These are phyloP conservation scores for Detonula confervacea DNA, from an alignment of 352 stramenopile species.

Conservation along the genomic window DNA sequence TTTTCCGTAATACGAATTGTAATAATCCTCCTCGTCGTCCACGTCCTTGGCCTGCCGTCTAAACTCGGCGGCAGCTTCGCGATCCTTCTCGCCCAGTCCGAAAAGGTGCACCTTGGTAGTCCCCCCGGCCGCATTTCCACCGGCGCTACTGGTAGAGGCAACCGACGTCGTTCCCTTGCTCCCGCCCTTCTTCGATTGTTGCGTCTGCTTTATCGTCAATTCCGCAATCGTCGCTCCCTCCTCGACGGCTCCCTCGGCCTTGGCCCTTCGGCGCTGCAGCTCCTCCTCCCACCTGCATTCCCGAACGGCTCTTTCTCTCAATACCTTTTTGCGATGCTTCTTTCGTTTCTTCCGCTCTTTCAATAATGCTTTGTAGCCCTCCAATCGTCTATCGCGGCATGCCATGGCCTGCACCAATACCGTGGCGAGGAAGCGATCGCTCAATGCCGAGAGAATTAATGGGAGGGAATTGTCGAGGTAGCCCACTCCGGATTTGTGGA, in stretches of 20 bases:
- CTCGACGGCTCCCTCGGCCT: slow-evolving; percentile 12
- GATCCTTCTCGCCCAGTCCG: slow-evolving; percentile 45
- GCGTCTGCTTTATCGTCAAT: slow-evolving; percentile 4
- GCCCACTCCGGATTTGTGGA: slow-evolving; percentile 73
- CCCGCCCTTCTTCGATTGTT: slow-evolving; percentile 12
- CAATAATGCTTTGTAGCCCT: slow-evolving; percentile 60
- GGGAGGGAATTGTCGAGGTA: slow-evolving; percentile 75
- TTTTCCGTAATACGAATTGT: slow-evolving; percentile 40
- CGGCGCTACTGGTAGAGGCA: background rate
- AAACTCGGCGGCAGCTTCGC: slow-evolving; percentile 36
- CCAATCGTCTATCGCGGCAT: slow-evolving; percentile 76
- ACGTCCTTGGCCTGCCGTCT: slow-evolving; percentile 60
- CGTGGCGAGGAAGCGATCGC: slow-evolving; percentile 80
- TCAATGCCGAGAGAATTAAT: slow-evolving; percentile 57
- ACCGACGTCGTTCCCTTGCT: background rate
- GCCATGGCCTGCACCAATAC: slow-evolving; percentile 75
- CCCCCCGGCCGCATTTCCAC: background rate
- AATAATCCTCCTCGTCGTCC: slow-evolving; percentile 82
- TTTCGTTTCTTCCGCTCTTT: slow-evolving; percentile 47
- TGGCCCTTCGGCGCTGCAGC: slow-evolving; percentile 36
- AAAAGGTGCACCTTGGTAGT: slow-evolving; percentile 21
- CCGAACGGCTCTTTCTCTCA: slow-evolving; percentile 28
- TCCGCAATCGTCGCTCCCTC: too few relatives aligned
- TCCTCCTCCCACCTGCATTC: slow-evolving; percentile 44
- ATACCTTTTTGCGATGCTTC: slow-evolving; percentile 57